phyloP scores from a whole-genome alignment of 768 basidiomycete genomes.

The Termitomyces sp. region DNA sequence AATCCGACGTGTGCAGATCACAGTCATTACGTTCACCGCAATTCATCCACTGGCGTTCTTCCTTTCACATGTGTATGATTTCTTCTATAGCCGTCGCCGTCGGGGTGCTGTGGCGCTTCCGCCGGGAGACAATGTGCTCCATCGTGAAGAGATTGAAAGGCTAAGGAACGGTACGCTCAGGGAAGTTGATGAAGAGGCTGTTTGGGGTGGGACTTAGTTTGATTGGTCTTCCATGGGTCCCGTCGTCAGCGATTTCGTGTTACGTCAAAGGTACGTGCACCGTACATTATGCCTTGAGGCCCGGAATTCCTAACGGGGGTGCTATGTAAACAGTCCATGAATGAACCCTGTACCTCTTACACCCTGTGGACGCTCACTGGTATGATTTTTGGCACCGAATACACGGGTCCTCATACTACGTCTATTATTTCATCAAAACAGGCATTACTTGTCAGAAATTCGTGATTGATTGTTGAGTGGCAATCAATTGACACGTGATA shows the following conservation, averaged over 20 bases:
- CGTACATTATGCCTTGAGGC: background rate
- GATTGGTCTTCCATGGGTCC: background rate
- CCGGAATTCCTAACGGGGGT: background rate
- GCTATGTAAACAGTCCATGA: no score
- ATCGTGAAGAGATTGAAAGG: constrained; percentile 5
- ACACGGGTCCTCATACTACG: background rate
- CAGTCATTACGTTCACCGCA: constrained; percentile 56
- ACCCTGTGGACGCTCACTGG: background rate
- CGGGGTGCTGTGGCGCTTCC: constrained; percentile 15
- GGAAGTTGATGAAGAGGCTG: constrained; percentile 16
- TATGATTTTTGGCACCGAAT: background rate
- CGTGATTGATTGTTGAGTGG: background rate
- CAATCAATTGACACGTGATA: background rate
- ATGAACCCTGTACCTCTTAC: background rate
- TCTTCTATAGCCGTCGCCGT: constrained; percentile 16
- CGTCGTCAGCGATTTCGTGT: background rate
- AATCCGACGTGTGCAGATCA: constrained; percentile 33
- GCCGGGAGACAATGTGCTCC: constrained; percentile 14
- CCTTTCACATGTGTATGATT: constrained; percentile 33
- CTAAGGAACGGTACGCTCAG: constrained; percentile 4
- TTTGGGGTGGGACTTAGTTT: constrained; percentile 11
- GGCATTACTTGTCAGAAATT: background rate
- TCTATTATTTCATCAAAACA: background rate
- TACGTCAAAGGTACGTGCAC: background rate
- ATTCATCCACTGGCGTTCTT: constrained; percentile 60